Base-by-base conservation (phyloP, 2,329 filamentous ascomycete species). In the Tolypocladium inflatum region DNA sequence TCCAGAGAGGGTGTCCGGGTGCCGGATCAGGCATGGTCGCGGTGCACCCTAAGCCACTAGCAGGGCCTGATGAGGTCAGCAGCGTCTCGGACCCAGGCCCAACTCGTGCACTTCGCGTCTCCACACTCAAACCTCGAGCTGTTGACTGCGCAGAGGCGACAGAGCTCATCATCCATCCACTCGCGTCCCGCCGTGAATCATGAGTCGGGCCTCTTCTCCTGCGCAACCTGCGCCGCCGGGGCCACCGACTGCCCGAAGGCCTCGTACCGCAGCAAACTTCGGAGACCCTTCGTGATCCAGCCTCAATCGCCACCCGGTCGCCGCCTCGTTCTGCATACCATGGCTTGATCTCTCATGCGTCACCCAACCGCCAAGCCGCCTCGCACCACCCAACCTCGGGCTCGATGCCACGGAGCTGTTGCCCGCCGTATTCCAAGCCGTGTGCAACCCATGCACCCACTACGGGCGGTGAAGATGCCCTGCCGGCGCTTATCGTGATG, bases 1-100 rank as follows among this genome's bases (percentile, higher is more conserved):
- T 15, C 30, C 19, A 13, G 17, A 51, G 19, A 19, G 26, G 56
- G 41, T 21, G 56, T 17, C 45, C 1, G 2, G 42, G 17, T 15
- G 42, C 55, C 56, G 56, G 55, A 55, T 57, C 56, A 57, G 56
- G 56, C 52, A 42, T 50, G 42, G 55, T 15, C 26, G 23, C 43
- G 43, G 2, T 23, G 9, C 23, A 10, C 1, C 23, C 43, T 26
- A 7, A 15, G 37, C 37, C 37, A 15, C 37, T 38, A 5, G 37
- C 11, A 5, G 42, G 21, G 19, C 45, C 23, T 4, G 48, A 52
- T 52, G 48, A 52, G 45, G 48, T 52, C 48, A 52, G 48, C 48
- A 37, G 4, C 21, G 10, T 7, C 43, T 5, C 4, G 5, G 30
- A 9, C 30, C 30, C 11, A 7, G 7, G 30, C 30, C 30, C 30